These are phyloP conservation scores for Umbelopsis sp. DNA, from an alignment of 371 early-diverging fungal species.

Conservation along the genomic window DNA sequence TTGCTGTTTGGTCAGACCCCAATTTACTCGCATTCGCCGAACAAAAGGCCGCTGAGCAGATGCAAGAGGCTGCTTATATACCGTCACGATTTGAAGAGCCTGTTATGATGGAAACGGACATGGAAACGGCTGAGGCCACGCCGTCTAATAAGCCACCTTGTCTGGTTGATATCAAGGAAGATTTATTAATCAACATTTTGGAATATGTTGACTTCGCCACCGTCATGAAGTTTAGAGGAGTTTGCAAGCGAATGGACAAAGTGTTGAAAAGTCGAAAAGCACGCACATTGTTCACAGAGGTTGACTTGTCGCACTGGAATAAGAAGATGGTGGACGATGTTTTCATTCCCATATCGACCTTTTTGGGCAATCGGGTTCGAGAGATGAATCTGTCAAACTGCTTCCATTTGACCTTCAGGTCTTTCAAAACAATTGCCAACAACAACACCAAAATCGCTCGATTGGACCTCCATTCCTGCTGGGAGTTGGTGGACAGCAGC, in stretches of 20 bases:
- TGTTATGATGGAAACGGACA: background rate
- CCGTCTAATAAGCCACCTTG: background rate
- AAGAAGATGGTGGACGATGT: constrained; percentile 47
- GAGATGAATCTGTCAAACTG: constrained; percentile 41
- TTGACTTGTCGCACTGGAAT: constrained; percentile 50
- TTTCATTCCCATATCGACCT: constrained; percentile 17
- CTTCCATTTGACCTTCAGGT: constrained; percentile 57
- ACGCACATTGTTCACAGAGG: constrained; percentile 34
- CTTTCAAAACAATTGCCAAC: constrained; percentile 39
- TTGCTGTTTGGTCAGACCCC: constrained; percentile 87
- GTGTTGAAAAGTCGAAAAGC: constrained; percentile 30
- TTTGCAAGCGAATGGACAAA: constrained; percentile 20
- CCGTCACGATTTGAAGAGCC: background rate
- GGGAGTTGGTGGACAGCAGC: constrained; percentile 76
- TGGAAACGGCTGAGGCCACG: background rate
- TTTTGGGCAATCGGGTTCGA: constrained; percentile 30
- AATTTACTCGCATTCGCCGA: constrained; percentile 60
- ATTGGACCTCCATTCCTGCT: constrained; percentile 76
- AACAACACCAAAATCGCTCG: constrained; percentile 41
- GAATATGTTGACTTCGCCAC: constrained; percentile 35
- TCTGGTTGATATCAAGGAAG: constrained; percentile 22
- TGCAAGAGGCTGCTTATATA: background rate
- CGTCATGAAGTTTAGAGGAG: constrained; percentile 19
- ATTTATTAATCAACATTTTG: constrained; percentile 28
- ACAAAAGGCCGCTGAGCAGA: constrained; percentile 24